Conservation (phyloP, 495 filamentous ascomycete genomes). For the Daldinia concentrica region DNA sequence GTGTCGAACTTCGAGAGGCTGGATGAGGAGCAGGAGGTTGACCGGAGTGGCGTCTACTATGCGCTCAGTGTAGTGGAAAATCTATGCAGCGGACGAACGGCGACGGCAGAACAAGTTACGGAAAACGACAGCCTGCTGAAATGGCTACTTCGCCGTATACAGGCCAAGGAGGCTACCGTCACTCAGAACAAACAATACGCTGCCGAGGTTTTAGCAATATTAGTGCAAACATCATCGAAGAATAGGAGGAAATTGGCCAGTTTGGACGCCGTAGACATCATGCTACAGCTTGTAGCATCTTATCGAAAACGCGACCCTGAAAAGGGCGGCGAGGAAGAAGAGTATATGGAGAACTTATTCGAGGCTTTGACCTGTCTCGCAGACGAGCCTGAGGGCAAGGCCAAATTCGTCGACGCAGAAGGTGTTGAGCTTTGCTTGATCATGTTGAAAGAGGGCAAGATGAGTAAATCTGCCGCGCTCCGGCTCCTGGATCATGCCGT, state of each 20-base stretch:
- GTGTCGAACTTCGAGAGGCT: constrained; percentile 84
- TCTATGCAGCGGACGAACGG: constrained; percentile 71
- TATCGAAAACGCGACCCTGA: constrained; percentile 90
- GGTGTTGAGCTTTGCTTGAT: constrained; percentile 90
- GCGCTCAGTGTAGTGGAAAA: constrained; percentile 86
- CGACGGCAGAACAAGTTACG: constrained; percentile 74
- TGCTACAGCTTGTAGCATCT: constrained; percentile 85
- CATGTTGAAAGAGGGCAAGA: constrained; percentile 78
- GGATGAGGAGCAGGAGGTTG: constrained; percentile 79
- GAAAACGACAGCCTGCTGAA: constrained; percentile 70
- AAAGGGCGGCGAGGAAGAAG: constrained; percentile 89
- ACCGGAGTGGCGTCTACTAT: constrained; percentile 87
- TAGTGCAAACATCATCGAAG: constrained; percentile 68
- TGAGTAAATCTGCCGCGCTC: constrained; percentile 79
- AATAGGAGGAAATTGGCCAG: constrained; percentile 71
- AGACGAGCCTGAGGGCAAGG: constrained; percentile 78
- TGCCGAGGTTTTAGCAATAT: constrained; percentile 88
- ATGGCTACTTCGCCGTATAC: constrained; percentile 76
- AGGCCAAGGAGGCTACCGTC: constrained; percentile 49
- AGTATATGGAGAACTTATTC: constrained; percentile 93
- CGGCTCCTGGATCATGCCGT: constrained; percentile 86
- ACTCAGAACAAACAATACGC: constrained; percentile 96
- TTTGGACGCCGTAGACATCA: constrained; percentile 76
- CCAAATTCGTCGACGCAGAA: constrained; percentile 86
- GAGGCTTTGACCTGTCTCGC: constrained; percentile 82